Evolutionary conservation across 331 rosid species (phyloP).

Genomic region (Dryas integrifolia): DNA sequence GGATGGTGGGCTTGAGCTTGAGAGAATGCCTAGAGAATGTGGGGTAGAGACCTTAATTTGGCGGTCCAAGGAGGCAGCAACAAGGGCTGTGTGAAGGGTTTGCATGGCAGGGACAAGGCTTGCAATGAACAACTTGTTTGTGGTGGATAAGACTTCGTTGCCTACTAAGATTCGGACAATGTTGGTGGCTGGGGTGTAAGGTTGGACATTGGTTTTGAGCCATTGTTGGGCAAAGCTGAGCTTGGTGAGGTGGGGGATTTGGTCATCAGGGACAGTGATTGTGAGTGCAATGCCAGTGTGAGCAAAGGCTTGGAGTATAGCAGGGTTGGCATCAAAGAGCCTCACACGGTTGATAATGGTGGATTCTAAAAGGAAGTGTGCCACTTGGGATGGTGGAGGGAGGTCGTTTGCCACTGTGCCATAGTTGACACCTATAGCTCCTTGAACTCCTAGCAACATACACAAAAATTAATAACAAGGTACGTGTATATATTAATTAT

Average conservation of each 20-base stretch:
- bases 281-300: constrained; percentile 54
- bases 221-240: constrained; percentile 35
- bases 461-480: too few species aligned
- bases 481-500: too few species aligned
- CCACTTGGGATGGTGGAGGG: constrained; percentile 61
- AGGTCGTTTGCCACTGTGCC: constrained; percentile 72
- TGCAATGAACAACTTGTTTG: constrained; percentile 37
- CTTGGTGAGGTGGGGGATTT: constrained; percentile 53
- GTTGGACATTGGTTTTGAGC: constrained; percentile 42
- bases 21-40: constrained; percentile 64
- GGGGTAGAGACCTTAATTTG: constrained; percentile 65
- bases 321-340: constrained; percentile 55
- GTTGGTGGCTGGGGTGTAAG: constrained; percentile 42
- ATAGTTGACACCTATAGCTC: constrained; percentile 66
- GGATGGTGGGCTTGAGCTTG: constrained; percentile 74
- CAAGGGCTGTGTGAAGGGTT: constrained; percentile 61
- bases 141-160: constrained; percentile 51
- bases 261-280: constrained; percentile 56
- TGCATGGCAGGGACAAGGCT: constrained; percentile 58
- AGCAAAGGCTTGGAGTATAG: constrained; percentile 51
- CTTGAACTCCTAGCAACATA: constrained; percentile 27
- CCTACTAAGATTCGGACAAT: constrained; percentile 44
- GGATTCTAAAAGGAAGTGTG: constrained; percentile 49
- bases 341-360: constrained; percentile 53
- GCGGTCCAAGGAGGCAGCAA: constrained; percentile 36